Base-by-base conservation (phyloP, 2,329 filamentous ascomycete species). In the Corniculantispora saksenae region DNA sequence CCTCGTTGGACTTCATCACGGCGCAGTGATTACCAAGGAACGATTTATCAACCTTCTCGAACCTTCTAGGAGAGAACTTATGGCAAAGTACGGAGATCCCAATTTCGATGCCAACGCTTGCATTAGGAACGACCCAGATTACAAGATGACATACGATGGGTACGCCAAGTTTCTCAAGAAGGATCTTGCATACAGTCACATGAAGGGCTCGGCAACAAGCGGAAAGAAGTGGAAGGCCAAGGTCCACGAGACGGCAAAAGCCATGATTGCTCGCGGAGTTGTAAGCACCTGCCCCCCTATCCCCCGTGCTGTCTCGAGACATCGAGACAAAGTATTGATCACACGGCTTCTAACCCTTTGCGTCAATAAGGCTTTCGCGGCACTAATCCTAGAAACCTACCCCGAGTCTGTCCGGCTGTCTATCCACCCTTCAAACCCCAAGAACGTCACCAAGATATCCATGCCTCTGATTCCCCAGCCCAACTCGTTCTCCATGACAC, bases 81-180 rank as follows among this genome's bases (percentile, higher is more conserved):
- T 66, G 60, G 43, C 19, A 35, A 35, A 23, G 27, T 66, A 63
- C 40, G 54, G 45, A 9, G 55, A 61, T 19, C 54, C 60, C 3
- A 43, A 61, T 53, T 63, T 63, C 35, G 66, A 67, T 38, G 63
- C 59, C 19, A 66, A 50, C 12, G 63, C 55, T 40, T 66, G 64
- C 43, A 66, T 66, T 35, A 61, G 58, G 64, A 53, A 62, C 17
- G 60, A 67, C 40, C 66, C 64, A 21, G 61, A 66, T 35, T 61
- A 58, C 53, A 66, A 66, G 45, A 57, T 66, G 56, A 67, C 66
- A 6, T 67, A 66, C 25, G 55, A 60, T 51, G 66, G 66, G n/a
- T 67, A 67, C 53, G 61, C 61, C 15, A 64, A 64, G 43, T 67
- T 67, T 51, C 51, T 67, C 13, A 65, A 63, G 51, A 65, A 65